These are phyloP conservation scores for Neopestalotiopsis rosae DNA, from an alignment of 2,329 filamentous ascomycete genomes.

Conservation along the genomic window DNA sequence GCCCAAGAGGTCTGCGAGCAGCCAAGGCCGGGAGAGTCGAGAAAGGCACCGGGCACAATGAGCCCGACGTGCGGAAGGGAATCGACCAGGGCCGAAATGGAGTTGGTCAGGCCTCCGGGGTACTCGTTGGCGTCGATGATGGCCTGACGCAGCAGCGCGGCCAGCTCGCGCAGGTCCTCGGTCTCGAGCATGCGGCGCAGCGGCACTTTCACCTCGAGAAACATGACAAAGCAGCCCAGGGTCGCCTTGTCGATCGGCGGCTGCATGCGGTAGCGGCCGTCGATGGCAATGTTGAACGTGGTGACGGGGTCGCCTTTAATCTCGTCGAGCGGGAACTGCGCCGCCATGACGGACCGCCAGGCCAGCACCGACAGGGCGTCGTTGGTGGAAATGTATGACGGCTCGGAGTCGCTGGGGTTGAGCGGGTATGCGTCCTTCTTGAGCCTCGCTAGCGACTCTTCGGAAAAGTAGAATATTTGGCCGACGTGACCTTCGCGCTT, in stretches of 20 bases:
- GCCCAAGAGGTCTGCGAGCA: slow-evolving; percentile 9
- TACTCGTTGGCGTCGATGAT: background rate
- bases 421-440: background rate
- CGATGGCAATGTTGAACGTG: slow-evolving; percentile 1
- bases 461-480: slow-evolving; percentile 11
- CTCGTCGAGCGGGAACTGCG: slow-evolving; percentile 1
- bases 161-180: background rate
- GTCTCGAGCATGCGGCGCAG: slow-evolving; percentile 2
- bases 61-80: background rate
- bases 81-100: background rate
- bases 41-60: background rate
- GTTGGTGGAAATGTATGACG: background rate
- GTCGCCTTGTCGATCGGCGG: background rate
- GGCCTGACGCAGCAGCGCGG: background rate
- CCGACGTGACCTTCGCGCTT: background rate
- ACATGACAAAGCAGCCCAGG: slow-evolving; percentile 1
- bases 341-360: slow-evolving; percentile 7
- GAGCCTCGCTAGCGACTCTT: background rate
- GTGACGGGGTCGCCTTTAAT: slow-evolving; percentile 4
- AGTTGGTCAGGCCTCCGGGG: background rate
- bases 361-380: slow-evolving; percentile 8
- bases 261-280: slow-evolving; percentile 2
- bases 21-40: background rate
- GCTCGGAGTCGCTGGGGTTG: background rate
- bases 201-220: background rate